phyloP scores from a whole-genome alignment of 2,329 filamentous ascomycete genomes.

The Hypoxylon sp. region DNA sequence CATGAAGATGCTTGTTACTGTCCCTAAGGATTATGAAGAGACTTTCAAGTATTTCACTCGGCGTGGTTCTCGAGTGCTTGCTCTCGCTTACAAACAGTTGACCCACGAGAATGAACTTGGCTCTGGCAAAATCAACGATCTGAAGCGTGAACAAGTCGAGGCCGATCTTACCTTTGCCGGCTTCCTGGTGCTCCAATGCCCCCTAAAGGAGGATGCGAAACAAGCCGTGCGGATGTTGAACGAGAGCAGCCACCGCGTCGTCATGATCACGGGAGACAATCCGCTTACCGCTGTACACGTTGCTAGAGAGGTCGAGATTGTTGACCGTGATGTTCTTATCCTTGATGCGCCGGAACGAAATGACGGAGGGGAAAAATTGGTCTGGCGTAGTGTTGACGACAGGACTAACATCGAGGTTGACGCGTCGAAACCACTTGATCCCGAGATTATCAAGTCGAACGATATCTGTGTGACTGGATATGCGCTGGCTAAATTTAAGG shows the following conservation, averaged over 20 bases:
- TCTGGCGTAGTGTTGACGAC: slow-evolving; percentile 97
- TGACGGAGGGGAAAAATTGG: slow-evolving; percentile 80
- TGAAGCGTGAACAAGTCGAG: slow-evolving; percentile 94
- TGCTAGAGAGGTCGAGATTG: slow-evolving; percentile 94
- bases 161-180: slow-evolving; percentile 88
- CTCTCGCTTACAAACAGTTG: slow-evolving; percentile 93
- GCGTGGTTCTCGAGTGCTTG: slow-evolving; percentile 93
- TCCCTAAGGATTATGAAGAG: slow-evolving; percentile 92
- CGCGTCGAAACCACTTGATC: slow-evolving; percentile 82
- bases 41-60: slow-evolving; percentile 98
- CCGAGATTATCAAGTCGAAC: slow-evolving; percentile 83
- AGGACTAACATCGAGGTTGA: slow-evolving; percentile 88
- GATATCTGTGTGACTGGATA: slow-evolving; percentile 98
- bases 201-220: slow-evolving; percentile 95
- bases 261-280: slow-evolving; percentile 99
- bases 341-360: slow-evolving; percentile 95
- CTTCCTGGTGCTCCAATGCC: slow-evolving; percentile 94
- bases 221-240: slow-evolving; percentile 96
- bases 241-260: slow-evolving; percentile 96
- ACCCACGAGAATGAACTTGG: slow-evolving; percentile 85
- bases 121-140: slow-evolving; percentile 87
- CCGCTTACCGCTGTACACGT: slow-evolving; percentile 96
- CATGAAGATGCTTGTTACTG: slow-evolving; percentile 86
- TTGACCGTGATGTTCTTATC: slow-evolving; percentile 94
- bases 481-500: slow-evolving; percentile 89